Base-by-base conservation (phyloP, 805 yeast genomes). In the Yarrowia sp. region DNA sequence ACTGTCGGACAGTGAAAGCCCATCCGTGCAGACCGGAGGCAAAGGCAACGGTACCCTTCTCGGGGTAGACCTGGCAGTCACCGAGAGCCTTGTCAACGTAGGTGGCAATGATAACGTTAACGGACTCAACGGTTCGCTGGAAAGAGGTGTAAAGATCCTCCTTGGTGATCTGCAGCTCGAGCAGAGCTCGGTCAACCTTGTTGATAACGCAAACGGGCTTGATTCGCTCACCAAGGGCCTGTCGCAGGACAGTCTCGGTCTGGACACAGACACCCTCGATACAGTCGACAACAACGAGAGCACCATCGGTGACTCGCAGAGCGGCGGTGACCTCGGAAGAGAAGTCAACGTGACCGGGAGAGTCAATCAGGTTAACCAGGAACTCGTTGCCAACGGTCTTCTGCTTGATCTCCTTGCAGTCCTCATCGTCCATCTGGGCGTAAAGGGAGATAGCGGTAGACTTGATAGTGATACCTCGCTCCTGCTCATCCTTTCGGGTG, bases 271-370 rank as follows among this genome's bases (percentile, higher is more conserved):
- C 99, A 93, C 99, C 99, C 85, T 95, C 98, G 82, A 94, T 93
- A 85, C 97, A 89, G 85, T 95, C 98, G 81, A 94, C 98, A 78
- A 94, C 99, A 78, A 94, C 98, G 81, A 94, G 88, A 81, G 99
- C 98, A 92, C 99, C 99, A 82, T 94, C 99, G 77, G 98, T 95
- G 79, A 94, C 98, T 87, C 99, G 93, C 81, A 94, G 89, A 84
- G 99, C 99, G 78, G 98, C 98, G 80, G 98, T 95, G 80, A 94
- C 99, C 86, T 94, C 99, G 77, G 98, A 95, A 74, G 98, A 92
- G 93, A 94, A 94, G 86, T 94, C 99, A 88, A 94, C 98, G 98
- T 94, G 99, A 91, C 99, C 99, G 85, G 99, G 99, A 77, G 99
- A 95, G 84, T 94, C 99, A 79, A 94, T 94, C 89, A 94, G 88